Conservation (phyloP, 306 rosid genomes). For the Luffa aegyptiaca region DNA sequence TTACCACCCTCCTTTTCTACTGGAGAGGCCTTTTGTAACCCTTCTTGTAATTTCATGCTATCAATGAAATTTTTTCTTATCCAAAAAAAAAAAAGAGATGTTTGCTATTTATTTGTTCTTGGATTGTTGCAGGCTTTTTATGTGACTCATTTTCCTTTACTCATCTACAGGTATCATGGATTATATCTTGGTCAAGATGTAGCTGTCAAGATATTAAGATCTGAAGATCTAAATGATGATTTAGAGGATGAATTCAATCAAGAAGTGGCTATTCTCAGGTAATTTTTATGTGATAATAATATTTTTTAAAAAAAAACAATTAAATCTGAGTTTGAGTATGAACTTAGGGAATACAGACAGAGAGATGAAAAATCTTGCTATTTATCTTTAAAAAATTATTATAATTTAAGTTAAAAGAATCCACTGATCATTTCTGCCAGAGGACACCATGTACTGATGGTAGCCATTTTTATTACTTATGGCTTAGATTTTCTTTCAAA, state of each 20-base stretch:
- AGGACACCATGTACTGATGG: not conserved
- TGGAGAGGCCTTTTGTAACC: no score
- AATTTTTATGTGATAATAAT: not conserved
- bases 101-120: not conserved
- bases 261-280: constrained; percentile 91
- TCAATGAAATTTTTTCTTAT: no score
- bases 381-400: not conserved
- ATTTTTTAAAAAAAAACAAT: not conserved
- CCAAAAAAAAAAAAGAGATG: not conserved
- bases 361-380: not conserved
- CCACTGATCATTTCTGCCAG: not conserved
- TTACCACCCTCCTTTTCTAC: no score
- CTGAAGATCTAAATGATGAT: constrained; percentile 75
- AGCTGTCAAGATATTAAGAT: constrained; percentile 87
- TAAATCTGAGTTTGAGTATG: not conserved
- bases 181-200: constrained; percentile 84
- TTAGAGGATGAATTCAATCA: constrained; percentile 90
- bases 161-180: constrained; percentile 59
- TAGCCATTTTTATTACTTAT: not conserved
- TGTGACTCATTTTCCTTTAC: constrained; percentile 6
- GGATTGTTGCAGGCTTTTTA: not conserved
- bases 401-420: not conserved
- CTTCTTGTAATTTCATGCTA: no score
- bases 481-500: not conserved
- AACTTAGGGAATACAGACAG: not conserved